These are phyloP conservation scores for Microsporum ferrugineum DNA, from an alignment of 2,329 filamentous ascomycete species.

Conservation along the genomic window DNA sequence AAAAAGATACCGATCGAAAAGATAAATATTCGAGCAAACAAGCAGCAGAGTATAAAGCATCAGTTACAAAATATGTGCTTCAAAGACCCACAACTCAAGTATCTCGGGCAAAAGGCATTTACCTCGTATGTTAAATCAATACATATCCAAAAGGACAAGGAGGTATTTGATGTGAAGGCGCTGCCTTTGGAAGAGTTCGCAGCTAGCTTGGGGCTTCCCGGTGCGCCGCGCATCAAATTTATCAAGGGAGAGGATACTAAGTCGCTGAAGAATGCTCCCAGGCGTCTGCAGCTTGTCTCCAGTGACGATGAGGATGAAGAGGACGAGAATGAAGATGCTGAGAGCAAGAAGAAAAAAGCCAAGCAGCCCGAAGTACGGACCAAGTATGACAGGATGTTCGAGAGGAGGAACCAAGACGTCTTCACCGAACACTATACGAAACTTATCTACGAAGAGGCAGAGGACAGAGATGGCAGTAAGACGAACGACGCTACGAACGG, in stretches of 20 bases:
- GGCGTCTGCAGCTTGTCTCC: slow-evolving; percentile 51
- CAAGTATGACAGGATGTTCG: slow-evolving; percentile 97
- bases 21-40: slow-evolving; percentile 79
- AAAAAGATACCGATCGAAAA: slow-evolving; percentile 82
- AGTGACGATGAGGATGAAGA: slow-evolving; percentile 45
- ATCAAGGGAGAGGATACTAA: slow-evolving; percentile 82
- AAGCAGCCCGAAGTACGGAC: slow-evolving; percentile 69
- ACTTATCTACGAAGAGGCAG: slow-evolving; percentile 54
- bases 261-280: slow-evolving; percentile 72
- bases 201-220: slow-evolving; percentile 73
- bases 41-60: slow-evolving; percentile 73
- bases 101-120: slow-evolving; percentile 91
- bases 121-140: slow-evolving; percentile 78
- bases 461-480: slow-evolving; percentile 26
- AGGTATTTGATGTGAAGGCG: slow-evolving; percentile 73
- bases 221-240: slow-evolving; percentile 86
- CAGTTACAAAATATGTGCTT: slow-evolving; percentile 93
- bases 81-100: slow-evolving; percentile 86
- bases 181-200: slow-evolving; percentile 80
- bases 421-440: slow-evolving; percentile 89
- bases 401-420: slow-evolving; percentile 89
- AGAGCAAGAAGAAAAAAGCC: slow-evolving; percentile 41
- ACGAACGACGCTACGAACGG: slow-evolving; percentile 41
- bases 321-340: slow-evolving; percentile 32
- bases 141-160: slow-evolving; percentile 81